A percentile compares a stretch with the other conserved stretches of the same genome.
These are phyloP conservation scores for Aechmea fasciata DNA, from an alignment of 176 grass and related monocot genomes.

Conservation along the genomic window DNA sequence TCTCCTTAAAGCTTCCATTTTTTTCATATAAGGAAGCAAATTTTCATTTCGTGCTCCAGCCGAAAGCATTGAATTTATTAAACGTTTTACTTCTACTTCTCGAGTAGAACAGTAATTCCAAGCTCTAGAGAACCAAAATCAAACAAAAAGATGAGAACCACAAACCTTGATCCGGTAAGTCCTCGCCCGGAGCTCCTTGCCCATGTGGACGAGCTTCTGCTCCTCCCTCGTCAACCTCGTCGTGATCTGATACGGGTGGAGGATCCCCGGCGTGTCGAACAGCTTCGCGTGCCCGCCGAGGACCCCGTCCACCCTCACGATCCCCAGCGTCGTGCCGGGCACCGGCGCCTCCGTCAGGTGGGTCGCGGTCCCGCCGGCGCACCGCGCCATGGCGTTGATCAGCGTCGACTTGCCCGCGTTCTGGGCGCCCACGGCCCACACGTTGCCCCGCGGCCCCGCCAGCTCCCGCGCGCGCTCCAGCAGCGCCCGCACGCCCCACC, in stretches of 20 bases:
- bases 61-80: too few species aligned
- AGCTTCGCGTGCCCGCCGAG: conserved; percentile 65
- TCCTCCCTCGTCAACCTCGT: conserved; percentile 56
- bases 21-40: too few species aligned
- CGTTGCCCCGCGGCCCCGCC: conserved; percentile 52
- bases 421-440: conserved; percentile 79
- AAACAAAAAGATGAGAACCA: neutral
- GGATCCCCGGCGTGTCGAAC: conserved; percentile 70
- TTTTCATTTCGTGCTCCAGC: too few species aligned
- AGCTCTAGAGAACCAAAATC: neutral
- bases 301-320: conserved; percentile 58
- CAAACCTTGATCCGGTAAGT: conserved; percentile 79
- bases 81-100: too few species aligned
- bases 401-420: conserved; percentile 82
- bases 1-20: too few species aligned
- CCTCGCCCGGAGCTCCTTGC: conserved; percentile 59
- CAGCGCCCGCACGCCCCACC: conserved; percentile 63
- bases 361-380: conserved; percentile 25
- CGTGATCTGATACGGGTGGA: conserved; percentile 76
- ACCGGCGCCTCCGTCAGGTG: conserved; percentile 79
- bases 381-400: conserved; percentile 68
- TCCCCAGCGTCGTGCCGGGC: conserved; percentile 69
- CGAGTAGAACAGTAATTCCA: too few species aligned
- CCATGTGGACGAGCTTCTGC: conserved; percentile 67
- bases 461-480: conserved; percentile 59